Percentiles rank a stretch among this genome's conserved stretches.
Evolutionary conservation across 129 eudicot genomes (phyloP).

Genomic region (Escallonia rubra): DNA sequence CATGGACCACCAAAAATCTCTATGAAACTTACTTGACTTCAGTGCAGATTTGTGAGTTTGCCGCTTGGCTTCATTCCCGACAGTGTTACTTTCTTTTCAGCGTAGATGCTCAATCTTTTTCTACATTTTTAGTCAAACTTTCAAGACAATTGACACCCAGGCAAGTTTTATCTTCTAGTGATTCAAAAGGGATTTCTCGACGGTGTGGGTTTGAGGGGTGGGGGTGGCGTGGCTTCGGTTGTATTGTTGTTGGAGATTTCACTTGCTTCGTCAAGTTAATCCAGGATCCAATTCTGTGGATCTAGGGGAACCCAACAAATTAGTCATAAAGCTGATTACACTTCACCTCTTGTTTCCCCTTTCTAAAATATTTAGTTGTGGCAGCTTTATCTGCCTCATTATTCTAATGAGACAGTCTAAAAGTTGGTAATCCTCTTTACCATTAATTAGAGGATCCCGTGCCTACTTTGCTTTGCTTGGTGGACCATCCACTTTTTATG

Average conservation of each 20-base stretch:
- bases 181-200: too few species aligned
- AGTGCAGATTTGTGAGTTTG: too few species aligned
- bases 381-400: constrained; percentile 19
- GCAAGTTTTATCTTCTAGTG: too few species aligned
- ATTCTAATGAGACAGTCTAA: neutral
- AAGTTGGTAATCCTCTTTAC: neutral
- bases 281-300: neutral
- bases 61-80: too few species aligned
- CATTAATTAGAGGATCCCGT: neutral
- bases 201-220: too few species aligned
- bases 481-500: too few species aligned
- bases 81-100: too few species aligned
- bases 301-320: neutral
- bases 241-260: neutral
- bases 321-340: neutral
- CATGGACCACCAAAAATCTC: too few species aligned
- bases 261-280: neutral
- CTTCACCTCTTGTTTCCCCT: constrained; percentile 3
- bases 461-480: neutral
- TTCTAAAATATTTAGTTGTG: neutral
- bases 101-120: too few species aligned
- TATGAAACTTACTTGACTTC: too few species aligned
- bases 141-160: too few species aligned
- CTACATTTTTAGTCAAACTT: too few species aligned
- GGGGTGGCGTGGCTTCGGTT: neutral